Evolutionary conservation across 2,329 filamentous ascomycete species (phyloP).

Genomic region (Ophiostoma pallidulum): DNA sequence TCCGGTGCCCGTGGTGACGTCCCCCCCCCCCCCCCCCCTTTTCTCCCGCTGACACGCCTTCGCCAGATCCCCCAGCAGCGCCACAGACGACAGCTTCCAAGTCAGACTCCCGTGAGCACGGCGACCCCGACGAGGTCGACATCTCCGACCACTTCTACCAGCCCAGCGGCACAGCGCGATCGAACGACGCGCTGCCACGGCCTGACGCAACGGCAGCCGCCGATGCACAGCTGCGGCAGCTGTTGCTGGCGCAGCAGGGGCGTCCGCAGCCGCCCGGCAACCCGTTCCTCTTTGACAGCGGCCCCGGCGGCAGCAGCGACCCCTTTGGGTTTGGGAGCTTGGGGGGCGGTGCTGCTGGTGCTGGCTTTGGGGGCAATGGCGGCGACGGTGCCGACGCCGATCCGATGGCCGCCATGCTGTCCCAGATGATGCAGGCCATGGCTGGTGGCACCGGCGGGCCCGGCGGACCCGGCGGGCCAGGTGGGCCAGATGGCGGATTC

Average conservation of each 20-base stretch:
- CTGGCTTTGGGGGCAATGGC: conserved; percentile 15
- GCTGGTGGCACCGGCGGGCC: conserved; percentile 27
- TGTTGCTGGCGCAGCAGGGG: conserved; percentile 41
- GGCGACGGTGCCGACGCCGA: conserved; percentile 36
- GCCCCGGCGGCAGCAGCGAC: conserved; percentile 5
- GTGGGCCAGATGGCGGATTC: conserved; percentile 11
- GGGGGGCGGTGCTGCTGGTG: conserved; percentile 16
- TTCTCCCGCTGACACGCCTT: neutral
- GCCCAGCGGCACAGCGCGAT: conserved; percentile 34
- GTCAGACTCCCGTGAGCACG: conserved; percentile 28
- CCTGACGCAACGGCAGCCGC: conserved; percentile 26
- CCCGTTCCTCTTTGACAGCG: conserved; percentile 7
- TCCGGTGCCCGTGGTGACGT: too few species aligned
- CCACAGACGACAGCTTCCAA: conserved; percentile 14
- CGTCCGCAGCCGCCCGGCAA: conserved; percentile 15
- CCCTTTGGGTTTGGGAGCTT: conserved; percentile 5
- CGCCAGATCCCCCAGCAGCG: neutral
- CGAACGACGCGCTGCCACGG: conserved; percentile 22
- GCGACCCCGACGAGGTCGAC: conserved; percentile 67
- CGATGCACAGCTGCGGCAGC: conserved; percentile 54
- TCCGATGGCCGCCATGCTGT: conserved; percentile 65
- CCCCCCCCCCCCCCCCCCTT: too few species aligned
- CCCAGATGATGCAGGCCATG: conserved; percentile 57
- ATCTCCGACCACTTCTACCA: conserved; percentile 66
- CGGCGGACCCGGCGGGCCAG: conserved; percentile 15